A percentile compares a stretch with the other conserved stretches of the same genome.
These are phyloP conservation scores for Fistulinella prunicolor DNA, from an alignment of 768 basidiomycete genomes.

Conservation along the genomic window DNA sequence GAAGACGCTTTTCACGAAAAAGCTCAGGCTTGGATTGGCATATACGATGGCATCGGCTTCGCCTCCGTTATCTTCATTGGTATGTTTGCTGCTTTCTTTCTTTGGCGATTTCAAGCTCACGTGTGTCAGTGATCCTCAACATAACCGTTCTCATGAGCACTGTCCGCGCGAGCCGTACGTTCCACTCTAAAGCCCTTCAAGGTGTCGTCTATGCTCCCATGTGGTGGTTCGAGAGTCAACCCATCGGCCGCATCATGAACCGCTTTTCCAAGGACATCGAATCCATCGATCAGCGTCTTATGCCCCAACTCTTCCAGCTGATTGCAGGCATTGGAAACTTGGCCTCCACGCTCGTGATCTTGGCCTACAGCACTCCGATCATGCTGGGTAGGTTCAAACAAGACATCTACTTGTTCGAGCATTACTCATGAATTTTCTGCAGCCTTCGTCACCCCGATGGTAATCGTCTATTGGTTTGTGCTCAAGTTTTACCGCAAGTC, in stretches of 20 bases:
- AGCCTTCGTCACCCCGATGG: conserved; percentile 25
- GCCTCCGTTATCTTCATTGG: conserved; percentile 17
- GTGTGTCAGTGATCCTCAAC: conserved; percentile 25
- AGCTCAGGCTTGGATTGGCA: conserved; percentile 28
- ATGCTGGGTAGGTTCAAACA: conserved; percentile 36
- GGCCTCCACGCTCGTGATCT: conserved; percentile 22
- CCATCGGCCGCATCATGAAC: conserved; percentile 46
- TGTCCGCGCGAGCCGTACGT: conserved; percentile 25
- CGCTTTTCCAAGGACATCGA: conserved; percentile 44
- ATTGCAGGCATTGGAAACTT: conserved; percentile 24
- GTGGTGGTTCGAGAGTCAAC: conserved; percentile 33
- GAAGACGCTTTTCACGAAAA: conserved; percentile 23
- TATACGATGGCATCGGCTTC: conserved; percentile 28
- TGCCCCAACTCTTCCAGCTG: conserved; percentile 30
- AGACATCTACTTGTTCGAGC: conserved; percentile 6
- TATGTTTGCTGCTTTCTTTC: conserved; percentile 4
- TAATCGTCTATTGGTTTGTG: conserved; percentile 38
- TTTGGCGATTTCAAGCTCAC: background rate
- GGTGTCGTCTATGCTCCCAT: conserved; percentile 26
- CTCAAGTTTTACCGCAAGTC: conserved; percentile 47
- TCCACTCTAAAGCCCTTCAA: conserved; percentile 23
- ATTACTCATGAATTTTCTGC: conserved; percentile 18
- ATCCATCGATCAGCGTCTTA: conserved; percentile 37
- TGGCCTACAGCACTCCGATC: conserved; percentile 26
- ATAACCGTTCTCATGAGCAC: conserved; percentile 24